phyloP scores from a whole-genome alignment of 345 rosid genomes.

The Eutrema yunnanense region DNA sequence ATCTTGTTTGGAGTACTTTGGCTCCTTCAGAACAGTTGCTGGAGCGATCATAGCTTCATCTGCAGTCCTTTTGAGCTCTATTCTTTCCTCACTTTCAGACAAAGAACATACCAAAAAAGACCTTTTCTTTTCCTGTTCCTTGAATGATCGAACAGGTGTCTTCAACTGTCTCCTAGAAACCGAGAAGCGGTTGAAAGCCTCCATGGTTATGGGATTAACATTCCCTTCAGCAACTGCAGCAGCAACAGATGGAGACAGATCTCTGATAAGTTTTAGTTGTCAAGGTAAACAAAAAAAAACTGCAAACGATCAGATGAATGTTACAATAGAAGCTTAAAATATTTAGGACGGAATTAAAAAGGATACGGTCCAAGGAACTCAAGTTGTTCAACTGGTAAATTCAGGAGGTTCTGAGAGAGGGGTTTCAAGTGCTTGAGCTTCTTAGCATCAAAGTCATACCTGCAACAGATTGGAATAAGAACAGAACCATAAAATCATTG shows the following conservation, averaged over 20 bases:
- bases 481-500: not conserved
- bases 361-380: conserved; percentile 98
- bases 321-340: not conserved
- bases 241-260: conserved; percentile 63
- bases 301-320: not conserved
- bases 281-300: conserved; percentile 20
- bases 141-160: conserved; percentile 13
- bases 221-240: conserved; percentile 72
- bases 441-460: conserved; percentile 56
- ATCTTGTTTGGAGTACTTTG: conserved; percentile 41
- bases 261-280: conserved; percentile 38
- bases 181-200: conserved; percentile 47
- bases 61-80: conserved; percentile 20
- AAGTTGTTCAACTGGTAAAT: conserved; percentile 43
- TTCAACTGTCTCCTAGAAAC: conserved; percentile 14
- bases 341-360: conserved; percentile 5
- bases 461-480: conserved; percentile 22
- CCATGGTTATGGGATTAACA: conserved; percentile 62
- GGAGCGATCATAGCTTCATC: conserved; percentile 8
- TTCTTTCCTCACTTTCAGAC: conserved; percentile 24
- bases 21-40: conserved; percentile 29
- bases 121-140: conserved; percentile 26
- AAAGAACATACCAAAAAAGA: conserved; percentile 31
- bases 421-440: conserved; percentile 60
- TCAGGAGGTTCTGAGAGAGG: conserved; percentile 45